Evolutionary conservation across 2,329 filamentous ascomycete species (phyloP).

Genomic region (Biscogniauxia marginata): DNA sequence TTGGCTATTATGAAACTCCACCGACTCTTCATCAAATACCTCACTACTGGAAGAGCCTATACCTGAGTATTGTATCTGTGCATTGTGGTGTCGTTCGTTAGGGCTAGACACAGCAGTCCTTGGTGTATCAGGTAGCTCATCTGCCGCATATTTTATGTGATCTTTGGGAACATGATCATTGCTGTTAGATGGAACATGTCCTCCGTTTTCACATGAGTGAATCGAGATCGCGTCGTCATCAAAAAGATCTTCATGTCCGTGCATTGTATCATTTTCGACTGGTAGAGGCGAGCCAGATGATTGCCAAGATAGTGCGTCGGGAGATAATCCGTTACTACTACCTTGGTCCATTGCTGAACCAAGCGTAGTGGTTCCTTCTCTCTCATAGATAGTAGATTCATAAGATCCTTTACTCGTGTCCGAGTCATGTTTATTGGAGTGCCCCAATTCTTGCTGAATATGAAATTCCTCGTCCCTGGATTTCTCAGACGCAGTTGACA

Average conservation of each 20-base stretch:
- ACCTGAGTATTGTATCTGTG: too few relatives aligned
- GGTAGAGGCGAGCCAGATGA: neutral
- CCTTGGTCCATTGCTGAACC: neutral
- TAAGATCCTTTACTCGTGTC: neutral
- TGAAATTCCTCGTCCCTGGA: neutral
- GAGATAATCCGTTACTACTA: neutral
- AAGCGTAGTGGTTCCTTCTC: too few relatives aligned
- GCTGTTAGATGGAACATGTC: neutral
- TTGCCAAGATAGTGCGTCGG: neutral
- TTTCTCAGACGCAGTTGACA: neutral
- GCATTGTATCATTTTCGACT: conserved; percentile 3
- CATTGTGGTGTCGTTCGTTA: neutral
- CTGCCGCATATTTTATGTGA: neutral
- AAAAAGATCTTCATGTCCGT: conserved; percentile 4
- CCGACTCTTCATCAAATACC: neutral
- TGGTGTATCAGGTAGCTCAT: neutral
- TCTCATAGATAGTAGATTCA: neutral
- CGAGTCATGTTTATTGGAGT: neutral
- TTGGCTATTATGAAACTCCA: neutral
- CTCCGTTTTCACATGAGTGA: neutral
- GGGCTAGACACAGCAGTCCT: neutral
- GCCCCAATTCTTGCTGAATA: neutral
- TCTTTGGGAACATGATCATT: neutral
- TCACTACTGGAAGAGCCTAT: too few relatives aligned
- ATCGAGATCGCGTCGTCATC: conserved; percentile 1